phyloP scores from a whole-genome alignment of 495 filamentous ascomycete genomes.

The Podospora appendiculata region DNA sequence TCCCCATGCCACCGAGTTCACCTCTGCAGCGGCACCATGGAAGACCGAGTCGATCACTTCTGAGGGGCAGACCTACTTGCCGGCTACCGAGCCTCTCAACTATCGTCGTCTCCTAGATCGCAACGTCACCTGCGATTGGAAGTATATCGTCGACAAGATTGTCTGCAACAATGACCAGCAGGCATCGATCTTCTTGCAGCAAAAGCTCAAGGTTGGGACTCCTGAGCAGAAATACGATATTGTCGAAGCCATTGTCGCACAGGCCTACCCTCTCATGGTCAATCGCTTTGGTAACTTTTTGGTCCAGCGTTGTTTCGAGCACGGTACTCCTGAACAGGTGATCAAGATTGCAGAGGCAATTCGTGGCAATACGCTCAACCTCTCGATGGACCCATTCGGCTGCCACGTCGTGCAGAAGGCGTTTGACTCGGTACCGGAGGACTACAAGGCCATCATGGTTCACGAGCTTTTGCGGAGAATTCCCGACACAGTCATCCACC shows the following conservation, averaged over 20 bases:
- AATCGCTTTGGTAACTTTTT: constrained; percentile 98
- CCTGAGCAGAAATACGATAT: constrained; percentile 95
- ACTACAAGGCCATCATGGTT: constrained; percentile 97
- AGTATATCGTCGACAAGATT: constrained; percentile 99
- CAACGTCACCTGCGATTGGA: constrained; percentile 97
- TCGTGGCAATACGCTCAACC: constrained; percentile 83
- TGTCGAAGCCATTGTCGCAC: constrained; percentile 89
- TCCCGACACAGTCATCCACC: constrained; percentile 95
- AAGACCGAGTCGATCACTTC: constrained; percentile 46
- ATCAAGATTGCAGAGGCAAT: constrained; percentile 92
- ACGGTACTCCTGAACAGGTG: constrained; percentile 91
- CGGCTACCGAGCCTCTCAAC: constrained; percentile 89
- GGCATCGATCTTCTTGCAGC: constrained; percentile 95
- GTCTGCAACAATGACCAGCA: constrained; percentile 99
- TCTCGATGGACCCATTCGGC: constrained; percentile 97
- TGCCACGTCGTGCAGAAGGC: constrained; percentile 98
- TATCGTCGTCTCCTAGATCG: constrained; percentile 93
- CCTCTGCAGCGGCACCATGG: constrained; percentile 35
- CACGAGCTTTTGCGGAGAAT: constrained; percentile 92
- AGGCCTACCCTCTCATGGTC: constrained; percentile 94
- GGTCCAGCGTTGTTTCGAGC: constrained; percentile 97
- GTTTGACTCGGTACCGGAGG: constrained; percentile 93
- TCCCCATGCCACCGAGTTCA: constrained; percentile 78
- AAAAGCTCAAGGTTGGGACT: constrained; percentile 96
- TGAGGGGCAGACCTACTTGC: constrained; percentile 69